Evolutionary conservation across 495 filamentous ascomycete genomes (phyloP).

Genomic region (Entonaema liquescens): DNA sequence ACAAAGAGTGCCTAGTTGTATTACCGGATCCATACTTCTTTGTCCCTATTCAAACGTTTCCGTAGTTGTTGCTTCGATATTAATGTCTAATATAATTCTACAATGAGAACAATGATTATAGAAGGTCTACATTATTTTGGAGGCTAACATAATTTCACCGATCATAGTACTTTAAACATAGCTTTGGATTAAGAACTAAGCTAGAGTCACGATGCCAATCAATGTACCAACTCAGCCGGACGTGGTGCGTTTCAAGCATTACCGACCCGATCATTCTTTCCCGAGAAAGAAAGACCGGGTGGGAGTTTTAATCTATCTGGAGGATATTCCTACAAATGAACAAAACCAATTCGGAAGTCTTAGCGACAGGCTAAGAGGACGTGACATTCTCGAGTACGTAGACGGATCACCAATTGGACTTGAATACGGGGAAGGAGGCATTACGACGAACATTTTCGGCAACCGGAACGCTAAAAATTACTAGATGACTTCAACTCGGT

Average conservation of each 20-base stretch:
- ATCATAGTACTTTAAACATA: background rate
- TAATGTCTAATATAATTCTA: background rate
- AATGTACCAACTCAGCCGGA: too few species aligned
- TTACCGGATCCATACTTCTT: conserved; percentile 1
- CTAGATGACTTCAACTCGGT: background rate
- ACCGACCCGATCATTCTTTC: too few species aligned
- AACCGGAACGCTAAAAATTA: background rate
- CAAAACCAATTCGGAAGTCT: too few species aligned
- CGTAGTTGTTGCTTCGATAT: background rate
- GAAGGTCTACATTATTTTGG: background rate
- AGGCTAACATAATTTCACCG: background rate
- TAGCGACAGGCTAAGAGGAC: too few species aligned
- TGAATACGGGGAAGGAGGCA: background rate
- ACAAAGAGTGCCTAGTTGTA: background rate
- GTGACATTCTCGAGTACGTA: background rate
- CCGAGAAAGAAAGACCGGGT: background rate
- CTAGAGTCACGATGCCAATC: background rate
- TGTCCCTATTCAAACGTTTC: background rate
- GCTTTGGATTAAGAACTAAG: background rate
- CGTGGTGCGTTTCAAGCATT: too few species aligned
- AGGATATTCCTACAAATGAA: background rate
- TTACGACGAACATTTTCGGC: background rate
- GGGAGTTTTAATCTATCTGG: background rate
- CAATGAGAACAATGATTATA: too few species aligned
- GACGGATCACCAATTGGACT: background rate